Base-by-base conservation (phyloP, 768 basidiomycete species). In the Termitomyces sp. region DNA sequence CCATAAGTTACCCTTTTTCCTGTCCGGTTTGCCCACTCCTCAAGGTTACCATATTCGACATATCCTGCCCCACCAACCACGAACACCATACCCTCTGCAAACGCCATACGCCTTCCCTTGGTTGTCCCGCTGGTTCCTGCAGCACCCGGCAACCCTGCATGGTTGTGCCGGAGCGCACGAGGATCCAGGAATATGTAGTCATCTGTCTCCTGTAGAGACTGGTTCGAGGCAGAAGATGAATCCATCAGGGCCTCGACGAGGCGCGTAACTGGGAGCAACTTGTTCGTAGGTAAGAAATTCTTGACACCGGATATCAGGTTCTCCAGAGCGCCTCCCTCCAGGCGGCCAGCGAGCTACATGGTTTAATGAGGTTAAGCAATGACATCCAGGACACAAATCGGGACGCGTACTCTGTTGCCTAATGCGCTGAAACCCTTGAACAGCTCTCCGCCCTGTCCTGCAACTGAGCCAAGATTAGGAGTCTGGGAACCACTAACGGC, bases 221-320 rank as follows among this genome's bases (percentile, higher is more conserved):
- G 92, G 61, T 95, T 96, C 32, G 93, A 91, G 2, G 94, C 97
- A 2, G 91, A 83, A 0, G 95, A 89, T 0, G 97, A 96, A 71
- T 99, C 97, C 96, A 98, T 98, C 33, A 99, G 80, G 22, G 97
- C 96, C 70, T 98, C 97, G 1, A 92, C 89, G 36, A 99, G 81
- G 12, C 97, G 88, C 0, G 97, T 98, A 50, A 96, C 87, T 12
- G 94, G 90, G 53, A 97, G 83, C 42, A 97, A 84, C 75, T 99
- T 96, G 71, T 94, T 93, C 2, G 93, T 90, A 0, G 97, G 97
- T 18, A 99, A 76, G 80, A 99, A 95, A 76, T 97, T 98, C 73
- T 96, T 97, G 68, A 99, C 97, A 42, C 96, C 96, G 0, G 95
- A 96, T 64, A 99, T 92, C 16, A 99, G 80, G 72, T 96, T 96